Base-by-base conservation (phyloP, 129 eudicot species). In the Chrysanthemum seticuspe region DNA sequence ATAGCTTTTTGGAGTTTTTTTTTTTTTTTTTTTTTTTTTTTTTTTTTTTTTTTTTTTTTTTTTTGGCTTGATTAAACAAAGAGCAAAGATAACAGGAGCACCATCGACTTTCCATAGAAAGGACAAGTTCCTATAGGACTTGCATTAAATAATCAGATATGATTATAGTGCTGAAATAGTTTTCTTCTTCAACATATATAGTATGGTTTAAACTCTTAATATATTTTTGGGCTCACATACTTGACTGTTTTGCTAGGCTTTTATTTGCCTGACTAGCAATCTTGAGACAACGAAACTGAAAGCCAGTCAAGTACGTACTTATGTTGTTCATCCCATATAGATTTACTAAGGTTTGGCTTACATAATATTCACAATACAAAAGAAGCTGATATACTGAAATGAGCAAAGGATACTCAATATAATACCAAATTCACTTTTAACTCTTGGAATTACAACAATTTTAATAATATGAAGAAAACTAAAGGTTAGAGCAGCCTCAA, bases 21-120 rank as follows among this genome's bases (percentile, higher is more conserved):
- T 21, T 21, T 0, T 21, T 21, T 21, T 21, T 21, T 0, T 21
- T 21, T 44, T 55, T 67, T 13, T 57, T 54, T 68, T 76, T 0
- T 23, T 23, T 23, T 23, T 23, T 23, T 23, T 23, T 23, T 23
- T 1, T 1, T 23, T 23, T 19, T 19, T 19, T 19, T 19, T 19
- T 19, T 19, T 77, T 69, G 62, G 51, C 14, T 68, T 68, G 44
- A 68, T 76, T 58, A 48, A 67, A 76, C 9, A 68, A 76, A 60
- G 60, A 25, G 55, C 34, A 68, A 68, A 15, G 75, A 53, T 74
- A 53, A 54, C 16, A 11, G 1, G 40, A 27, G 40, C 23, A 54
- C 16, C 55, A 25, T 57, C 6, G 74, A 62, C 68, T 61, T 69
- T 69, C 70, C 19, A 34, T 62, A 16, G 2, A 59, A 31, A 60